Percentiles rank a stretch among this genome's conserved stretches.
phyloP scores from a whole-genome alignment of 192 early-diverging fungal species.

The Spizellomyces punctatus region DNA sequence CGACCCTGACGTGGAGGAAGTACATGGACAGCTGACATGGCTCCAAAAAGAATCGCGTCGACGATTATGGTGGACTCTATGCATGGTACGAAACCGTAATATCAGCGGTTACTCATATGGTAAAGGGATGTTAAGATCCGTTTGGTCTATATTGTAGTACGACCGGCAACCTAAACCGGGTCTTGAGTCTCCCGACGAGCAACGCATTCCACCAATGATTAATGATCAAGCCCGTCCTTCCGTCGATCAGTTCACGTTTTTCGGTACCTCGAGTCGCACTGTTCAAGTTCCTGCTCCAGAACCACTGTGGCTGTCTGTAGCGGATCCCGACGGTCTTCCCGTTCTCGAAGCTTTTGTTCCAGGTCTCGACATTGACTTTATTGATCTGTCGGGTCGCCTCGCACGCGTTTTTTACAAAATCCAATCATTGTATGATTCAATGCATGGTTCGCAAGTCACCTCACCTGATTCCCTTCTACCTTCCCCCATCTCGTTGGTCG shows the following conservation, averaged over 20 bases:
- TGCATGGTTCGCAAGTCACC: not conserved
- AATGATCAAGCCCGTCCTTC: constrained; percentile 1
- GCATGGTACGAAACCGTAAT: constrained; percentile 4
- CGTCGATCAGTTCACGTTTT: not conserved
- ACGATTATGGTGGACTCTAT: constrained; percentile 47
- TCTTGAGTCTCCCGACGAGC: not conserved
- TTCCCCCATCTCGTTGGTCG: not conserved
- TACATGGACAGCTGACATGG: constrained; percentile 32
- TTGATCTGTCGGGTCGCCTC: constrained; percentile 9
- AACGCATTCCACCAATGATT: not conserved
- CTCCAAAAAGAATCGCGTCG: constrained; percentile 43
- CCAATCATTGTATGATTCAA: constrained; percentile 11
- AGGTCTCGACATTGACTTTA: constrained; percentile 23
- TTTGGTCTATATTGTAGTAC: too few species aligned
- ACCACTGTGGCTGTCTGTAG: constrained; percentile 9
- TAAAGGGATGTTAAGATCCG: too few species aligned
- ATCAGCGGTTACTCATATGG: too few species aligned
- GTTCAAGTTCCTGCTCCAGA: constrained; percentile 24
- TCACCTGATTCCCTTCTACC: not conserved
- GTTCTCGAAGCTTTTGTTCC: constrained; percentile 20
- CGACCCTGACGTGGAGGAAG: constrained; percentile 45
- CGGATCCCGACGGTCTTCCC: constrained; percentile 17
- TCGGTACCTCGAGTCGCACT: too few species aligned
- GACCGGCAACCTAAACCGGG: too few species aligned
- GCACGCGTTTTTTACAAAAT: constrained; percentile 11